Evolutionary conservation across 768 basidiomycete genomes (phyloP).

Genomic region (Collybiopsis confluens): DNA sequence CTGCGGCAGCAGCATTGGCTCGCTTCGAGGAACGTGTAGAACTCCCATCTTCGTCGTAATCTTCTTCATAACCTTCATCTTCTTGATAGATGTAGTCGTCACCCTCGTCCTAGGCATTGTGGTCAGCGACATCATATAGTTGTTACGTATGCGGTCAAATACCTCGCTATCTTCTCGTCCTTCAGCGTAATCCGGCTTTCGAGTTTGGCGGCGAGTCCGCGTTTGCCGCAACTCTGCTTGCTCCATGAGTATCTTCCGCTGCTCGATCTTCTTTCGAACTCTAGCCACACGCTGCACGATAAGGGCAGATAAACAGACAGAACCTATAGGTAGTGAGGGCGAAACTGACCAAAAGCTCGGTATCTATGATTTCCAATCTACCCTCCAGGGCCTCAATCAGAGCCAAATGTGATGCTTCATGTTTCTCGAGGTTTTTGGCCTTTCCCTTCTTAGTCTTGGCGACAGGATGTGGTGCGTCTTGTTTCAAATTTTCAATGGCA

Average conservation of each 20-base stretch:
- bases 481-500: slow-evolving; percentile 58
- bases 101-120: slow-evolving; percentile 45
- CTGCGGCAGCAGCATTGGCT: slow-evolving; percentile 26
- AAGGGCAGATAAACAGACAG: slow-evolving; percentile 7
- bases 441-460: slow-evolving; percentile 35
- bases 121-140: slow-evolving; percentile 18
- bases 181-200: slow-evolving; percentile 80
- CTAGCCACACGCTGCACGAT: slow-evolving; percentile 62
- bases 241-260: slow-evolving; percentile 57
- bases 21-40: slow-evolving; percentile 38
- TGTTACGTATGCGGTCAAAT: slow-evolving; percentile 26
- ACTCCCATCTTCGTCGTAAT: slow-evolving; percentile 33
- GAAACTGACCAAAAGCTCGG: slow-evolving; percentile 64
- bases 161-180: slow-evolving; percentile 65
- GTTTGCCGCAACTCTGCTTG: slow-evolving; percentile 79
- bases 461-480: slow-evolving; percentile 39
- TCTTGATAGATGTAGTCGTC: slow-evolving; percentile 68
- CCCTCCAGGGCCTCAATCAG: slow-evolving; percentile 61
- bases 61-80: slow-evolving; percentile 63
- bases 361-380: slow-evolving; percentile 62
- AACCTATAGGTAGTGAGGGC: not conserved
- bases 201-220: slow-evolving; percentile 68
- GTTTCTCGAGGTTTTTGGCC: slow-evolving; percentile 48
- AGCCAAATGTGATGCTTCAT: slow-evolving; percentile 55
- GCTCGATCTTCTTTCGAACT: slow-evolving; percentile 65